Evolutionary conservation across 345 rosid genomes (phyloP).

Genomic region (Hibiscus syriacus): DNA sequence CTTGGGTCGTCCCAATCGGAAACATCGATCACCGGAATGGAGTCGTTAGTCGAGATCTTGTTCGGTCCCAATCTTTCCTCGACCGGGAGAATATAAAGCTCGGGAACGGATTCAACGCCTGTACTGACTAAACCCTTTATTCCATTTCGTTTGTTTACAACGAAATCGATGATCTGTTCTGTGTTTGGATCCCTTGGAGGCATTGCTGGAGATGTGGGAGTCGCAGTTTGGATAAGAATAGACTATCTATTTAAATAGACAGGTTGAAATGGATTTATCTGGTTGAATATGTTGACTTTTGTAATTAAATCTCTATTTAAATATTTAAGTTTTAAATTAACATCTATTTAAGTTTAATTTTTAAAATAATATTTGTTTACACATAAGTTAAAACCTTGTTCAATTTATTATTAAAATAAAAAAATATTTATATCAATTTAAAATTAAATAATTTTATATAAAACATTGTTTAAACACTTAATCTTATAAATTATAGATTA

Average conservation of each 20-base stretch:
- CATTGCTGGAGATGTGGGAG: not conserved
- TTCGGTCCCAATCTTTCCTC: constrained; percentile 2
- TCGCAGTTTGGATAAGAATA: not conserved
- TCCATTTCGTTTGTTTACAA: constrained; percentile 21
- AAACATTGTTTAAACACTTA: no score
- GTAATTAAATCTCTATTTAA: no score
- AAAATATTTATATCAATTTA: no score
- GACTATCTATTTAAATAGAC: not conserved
- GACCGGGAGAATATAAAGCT: constrained; percentile 10
- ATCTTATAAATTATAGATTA: no score
- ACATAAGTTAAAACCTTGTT: no score
- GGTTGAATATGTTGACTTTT: no score
- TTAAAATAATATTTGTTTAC: no score
- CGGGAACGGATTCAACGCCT: constrained; percentile 12
- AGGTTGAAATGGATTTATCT: not conserved
- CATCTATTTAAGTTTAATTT: no score
- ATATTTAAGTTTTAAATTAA: no score
- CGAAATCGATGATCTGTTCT: constrained; percentile 7
- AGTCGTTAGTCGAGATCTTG: not conserved
- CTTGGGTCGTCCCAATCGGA: constrained; percentile 12
- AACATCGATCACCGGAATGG: constrained; percentile 16
- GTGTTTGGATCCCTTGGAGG: not conserved
- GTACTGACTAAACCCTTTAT: constrained; percentile 18
- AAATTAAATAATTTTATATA: no score
- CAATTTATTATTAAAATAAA: no score